Percentiles rank a stretch among this genome's conserved stretches.
Evolutionary conservation across 176 grass and related monocot species (phyloP).

Genomic region (Guadua angustifolia): DNA sequence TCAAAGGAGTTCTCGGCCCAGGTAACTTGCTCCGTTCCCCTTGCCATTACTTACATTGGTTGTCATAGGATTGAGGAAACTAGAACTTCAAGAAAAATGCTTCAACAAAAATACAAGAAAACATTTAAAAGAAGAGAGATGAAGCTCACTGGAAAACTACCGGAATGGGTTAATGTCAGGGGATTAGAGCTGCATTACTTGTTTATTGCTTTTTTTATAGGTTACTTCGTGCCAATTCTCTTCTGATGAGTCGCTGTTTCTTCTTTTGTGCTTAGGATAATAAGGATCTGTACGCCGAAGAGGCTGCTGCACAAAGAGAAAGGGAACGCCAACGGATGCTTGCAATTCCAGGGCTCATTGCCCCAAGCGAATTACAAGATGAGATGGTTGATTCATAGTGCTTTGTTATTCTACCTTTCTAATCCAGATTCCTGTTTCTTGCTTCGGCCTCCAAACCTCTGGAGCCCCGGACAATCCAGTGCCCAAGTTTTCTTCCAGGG

Average conservation of each 20-base stretch:
- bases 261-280: slow-evolving; percentile 72
- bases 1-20: slow-evolving; percentile 98
- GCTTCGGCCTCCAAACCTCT: slow-evolving; percentile 41
- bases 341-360: slow-evolving; percentile 92
- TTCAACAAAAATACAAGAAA: background rate
- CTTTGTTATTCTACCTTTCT: slow-evolving; percentile 34
- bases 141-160: background rate
- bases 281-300: slow-evolving; percentile 97
- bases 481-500: slow-evolving; percentile 51
- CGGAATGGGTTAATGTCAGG: background rate
- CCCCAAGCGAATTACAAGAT: slow-evolving; percentile 95
- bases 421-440: slow-evolving; percentile 52
- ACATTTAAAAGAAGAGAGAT: background rate
- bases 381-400: slow-evolving; percentile 97
- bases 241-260: background rate
- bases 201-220: background rate
- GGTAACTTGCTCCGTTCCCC: slow-evolving; percentile 43
- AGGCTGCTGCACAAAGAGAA: slow-evolving; percentile 92
- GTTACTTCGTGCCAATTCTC: background rate
- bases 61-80: slow-evolving; percentile 9
- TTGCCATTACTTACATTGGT: background rate
- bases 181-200: background rate
- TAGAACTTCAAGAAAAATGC: background rate
- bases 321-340: slow-evolving; percentile 95
- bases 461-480: slow-evolving; percentile 48